Evolutionary conservation across 2,329 filamentous ascomycete species (phyloP).

Genomic region (Helicocarpus griseus): DNA sequence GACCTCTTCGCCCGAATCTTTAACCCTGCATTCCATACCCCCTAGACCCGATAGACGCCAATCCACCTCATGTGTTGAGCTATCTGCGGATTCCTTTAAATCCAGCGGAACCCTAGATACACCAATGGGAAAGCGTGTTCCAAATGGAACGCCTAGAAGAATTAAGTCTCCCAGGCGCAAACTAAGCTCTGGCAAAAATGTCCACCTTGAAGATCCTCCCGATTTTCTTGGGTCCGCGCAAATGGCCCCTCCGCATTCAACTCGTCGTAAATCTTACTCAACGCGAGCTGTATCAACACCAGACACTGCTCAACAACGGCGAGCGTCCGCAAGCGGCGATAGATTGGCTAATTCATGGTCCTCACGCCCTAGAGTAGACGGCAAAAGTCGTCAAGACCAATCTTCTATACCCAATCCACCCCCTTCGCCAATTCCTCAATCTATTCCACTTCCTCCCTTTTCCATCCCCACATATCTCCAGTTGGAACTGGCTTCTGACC

Average conservation of each 20-base stretch:
- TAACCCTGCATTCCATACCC: constrained; percentile 38
- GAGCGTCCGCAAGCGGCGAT: constrained; percentile 22
- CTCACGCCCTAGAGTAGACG: constrained; percentile 26
- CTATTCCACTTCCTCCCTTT: constrained; percentile 51
- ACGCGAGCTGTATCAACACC: constrained; percentile 31
- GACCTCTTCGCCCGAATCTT: constrained; percentile 43
- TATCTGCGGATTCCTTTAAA: constrained; percentile 4
- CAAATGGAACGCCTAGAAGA: constrained; percentile 13
- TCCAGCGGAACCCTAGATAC: constrained; percentile 4
- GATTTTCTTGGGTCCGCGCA: constrained; percentile 16
- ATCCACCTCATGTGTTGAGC: constrained; percentile 16
- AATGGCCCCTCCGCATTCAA: constrained; percentile 7
- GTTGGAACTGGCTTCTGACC: constrained; percentile 51
- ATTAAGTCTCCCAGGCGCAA: constrained; percentile 13
- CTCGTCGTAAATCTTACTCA: constrained; percentile 9
- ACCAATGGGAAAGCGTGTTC: constrained; percentile 12
- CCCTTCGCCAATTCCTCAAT: constrained; percentile 39
- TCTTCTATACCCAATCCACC: constrained; percentile 20
- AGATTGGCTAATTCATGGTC: constrained; percentile 24
- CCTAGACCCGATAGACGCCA: constrained; percentile 15
- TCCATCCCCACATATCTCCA: constrained; percentile 58
- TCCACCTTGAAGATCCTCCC: constrained; percentile 18
- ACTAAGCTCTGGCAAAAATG: constrained; percentile 15
- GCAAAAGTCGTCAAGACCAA: constrained; percentile 20
- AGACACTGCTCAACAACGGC: constrained; percentile 22